A percentile compares a stretch with the other conserved stretches of the same genome.
phyloP scores from a whole-genome alignment of 208 protist species.

The Leishmania major region DNA sequence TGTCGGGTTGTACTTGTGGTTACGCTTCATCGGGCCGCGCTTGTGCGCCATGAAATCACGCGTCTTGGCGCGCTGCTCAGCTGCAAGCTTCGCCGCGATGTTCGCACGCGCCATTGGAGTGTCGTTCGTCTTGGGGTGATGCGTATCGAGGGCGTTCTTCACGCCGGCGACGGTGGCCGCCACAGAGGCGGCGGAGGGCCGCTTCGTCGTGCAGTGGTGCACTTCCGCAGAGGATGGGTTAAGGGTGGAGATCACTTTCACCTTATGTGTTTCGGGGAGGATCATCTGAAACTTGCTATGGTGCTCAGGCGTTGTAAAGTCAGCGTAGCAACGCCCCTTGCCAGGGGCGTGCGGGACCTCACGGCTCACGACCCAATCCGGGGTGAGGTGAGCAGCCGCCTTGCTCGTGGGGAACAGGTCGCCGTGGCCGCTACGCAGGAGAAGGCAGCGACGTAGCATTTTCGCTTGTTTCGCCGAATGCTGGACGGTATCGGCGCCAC shows the following conservation, averaged over 20 bases:
- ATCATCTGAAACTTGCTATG: conserved; percentile 59
- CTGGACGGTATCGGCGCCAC: background rate
- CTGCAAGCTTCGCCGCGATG: conserved; percentile 56
- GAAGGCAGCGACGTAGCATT: conserved; percentile 37
- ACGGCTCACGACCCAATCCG: conserved; percentile 59
- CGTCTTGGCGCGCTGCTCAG: conserved; percentile 60
- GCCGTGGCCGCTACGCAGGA: conserved; percentile 58
- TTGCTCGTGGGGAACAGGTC: conserved; percentile 88
- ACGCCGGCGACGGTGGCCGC: conserved; percentile 39
- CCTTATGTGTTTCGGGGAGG: conserved; percentile 40
- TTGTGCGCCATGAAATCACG: conserved; percentile 61
- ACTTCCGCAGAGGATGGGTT: conserved; percentile 12
- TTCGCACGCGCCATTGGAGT: conserved; percentile 65
- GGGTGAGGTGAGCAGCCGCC: conserved; percentile 66
- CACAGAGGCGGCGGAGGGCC: conserved; percentile 33
- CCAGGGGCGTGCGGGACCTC: conserved; percentile 53
- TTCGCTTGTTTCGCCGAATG: conserved; percentile 1
- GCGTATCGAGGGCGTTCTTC: conserved; percentile 23
- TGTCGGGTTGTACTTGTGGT: conserved; percentile 26
- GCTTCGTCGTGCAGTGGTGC: conserved; percentile 34
- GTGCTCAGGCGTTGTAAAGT: conserved; percentile 37
- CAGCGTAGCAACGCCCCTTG: conserved; percentile 54
- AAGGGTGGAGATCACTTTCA: conserved; percentile 21
- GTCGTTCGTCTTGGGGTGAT: conserved; percentile 36
- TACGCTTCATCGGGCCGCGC: conserved; percentile 14